These are phyloP conservation scores for Asterochloris sp. DNA, from an alignment of 139 green algal species.

Conservation along the genomic window DNA sequence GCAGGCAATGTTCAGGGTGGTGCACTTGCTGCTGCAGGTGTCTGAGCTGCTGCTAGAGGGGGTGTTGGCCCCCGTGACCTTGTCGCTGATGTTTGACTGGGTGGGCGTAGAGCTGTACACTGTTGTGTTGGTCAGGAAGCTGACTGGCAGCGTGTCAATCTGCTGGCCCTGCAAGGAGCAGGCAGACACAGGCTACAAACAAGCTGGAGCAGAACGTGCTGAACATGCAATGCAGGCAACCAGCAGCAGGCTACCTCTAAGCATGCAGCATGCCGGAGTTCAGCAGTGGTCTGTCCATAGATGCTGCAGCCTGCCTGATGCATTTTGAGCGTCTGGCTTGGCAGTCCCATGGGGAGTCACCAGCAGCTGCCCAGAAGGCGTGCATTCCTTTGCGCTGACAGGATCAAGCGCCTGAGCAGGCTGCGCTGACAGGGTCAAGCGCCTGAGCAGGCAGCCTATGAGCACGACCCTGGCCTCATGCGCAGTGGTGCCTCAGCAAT, in stretches of 20 bases:
- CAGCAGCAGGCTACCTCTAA: background rate
- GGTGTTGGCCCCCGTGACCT: conserved; percentile 30
- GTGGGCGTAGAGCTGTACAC: conserved; percentile 20
- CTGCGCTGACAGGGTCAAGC: too few species aligned
- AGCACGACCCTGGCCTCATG: too few species aligned
- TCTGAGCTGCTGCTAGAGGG: background rate
- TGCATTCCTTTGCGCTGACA: too few species aligned
- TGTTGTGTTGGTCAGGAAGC: conserved; percentile 59
- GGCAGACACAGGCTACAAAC: background rate
- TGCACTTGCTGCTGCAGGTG: conserved; percentile 34
- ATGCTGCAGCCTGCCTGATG: too few species aligned
- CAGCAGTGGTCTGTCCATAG: too few species aligned
- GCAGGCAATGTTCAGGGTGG: conserved; percentile 48
- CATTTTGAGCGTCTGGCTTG: too few species aligned
- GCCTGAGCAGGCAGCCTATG: too few species aligned
- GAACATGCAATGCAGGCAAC: background rate
- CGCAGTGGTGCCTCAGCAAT: too few species aligned
- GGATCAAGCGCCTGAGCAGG: too few species aligned
- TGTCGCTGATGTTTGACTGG: conserved; percentile 21
- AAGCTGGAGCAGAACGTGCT: background rate
- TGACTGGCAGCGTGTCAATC: conserved; percentile 28
- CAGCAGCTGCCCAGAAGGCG: too few species aligned
- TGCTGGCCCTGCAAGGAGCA: conserved; percentile 33
- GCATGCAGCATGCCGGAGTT: background rate
- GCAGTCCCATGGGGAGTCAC: too few species aligned